phyloP scores from a whole-genome alignment of 1,284 basidiomycete genomes.

The Apiotrichum veenhuisii region DNA sequence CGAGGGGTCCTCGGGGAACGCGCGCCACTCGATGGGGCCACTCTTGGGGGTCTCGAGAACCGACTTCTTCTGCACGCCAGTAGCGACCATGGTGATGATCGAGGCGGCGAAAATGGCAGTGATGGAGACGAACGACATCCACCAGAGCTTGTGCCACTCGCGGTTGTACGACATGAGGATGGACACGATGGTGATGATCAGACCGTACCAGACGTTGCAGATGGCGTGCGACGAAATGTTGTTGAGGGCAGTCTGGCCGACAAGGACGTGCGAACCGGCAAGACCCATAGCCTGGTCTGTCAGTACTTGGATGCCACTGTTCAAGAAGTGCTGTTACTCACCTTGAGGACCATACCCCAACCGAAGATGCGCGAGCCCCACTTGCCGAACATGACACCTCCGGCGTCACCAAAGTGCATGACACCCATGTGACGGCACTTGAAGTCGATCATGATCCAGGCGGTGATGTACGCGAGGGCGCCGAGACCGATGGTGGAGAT shows the following conservation, averaged over 20 bases:
- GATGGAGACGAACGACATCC: conserved; percentile 35
- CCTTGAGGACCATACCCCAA: conserved; percentile 36
- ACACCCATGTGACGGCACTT: conserved; percentile 43
- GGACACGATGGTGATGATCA: conserved; percentile 34
- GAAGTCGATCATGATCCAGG: conserved; percentile 45
- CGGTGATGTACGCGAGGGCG: conserved; percentile 35
- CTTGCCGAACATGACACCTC: conserved; percentile 39
- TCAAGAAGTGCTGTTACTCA: conserved; percentile 4
- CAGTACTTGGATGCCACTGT: neutral
- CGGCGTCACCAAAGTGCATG: conserved; percentile 44
- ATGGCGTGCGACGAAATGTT: conserved; percentile 35
- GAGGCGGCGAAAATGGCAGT: conserved; percentile 34
- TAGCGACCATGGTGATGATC: conserved; percentile 37
- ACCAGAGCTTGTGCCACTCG: conserved; percentile 35
- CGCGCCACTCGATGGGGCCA: conserved; percentile 33
- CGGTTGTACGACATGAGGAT: conserved; percentile 31
- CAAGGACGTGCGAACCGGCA: conserved; percentile 42
- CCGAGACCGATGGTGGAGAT: conserved; percentile 35
- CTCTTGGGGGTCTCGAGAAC: conserved; percentile 19
- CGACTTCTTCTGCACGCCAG: conserved; percentile 28
- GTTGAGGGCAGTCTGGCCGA: conserved; percentile 36
- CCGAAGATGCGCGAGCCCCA: conserved; percentile 33
- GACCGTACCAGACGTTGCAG: conserved; percentile 39
- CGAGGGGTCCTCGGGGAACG: conserved; percentile 28
- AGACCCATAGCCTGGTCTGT: conserved; percentile 32